A percentile compares a stretch with the other conserved stretches of the same genome.
phyloP scores from a whole-genome alignment of 2,329 filamentous ascomycete species.

The Nannizziopsis arthrosporioides region DNA sequence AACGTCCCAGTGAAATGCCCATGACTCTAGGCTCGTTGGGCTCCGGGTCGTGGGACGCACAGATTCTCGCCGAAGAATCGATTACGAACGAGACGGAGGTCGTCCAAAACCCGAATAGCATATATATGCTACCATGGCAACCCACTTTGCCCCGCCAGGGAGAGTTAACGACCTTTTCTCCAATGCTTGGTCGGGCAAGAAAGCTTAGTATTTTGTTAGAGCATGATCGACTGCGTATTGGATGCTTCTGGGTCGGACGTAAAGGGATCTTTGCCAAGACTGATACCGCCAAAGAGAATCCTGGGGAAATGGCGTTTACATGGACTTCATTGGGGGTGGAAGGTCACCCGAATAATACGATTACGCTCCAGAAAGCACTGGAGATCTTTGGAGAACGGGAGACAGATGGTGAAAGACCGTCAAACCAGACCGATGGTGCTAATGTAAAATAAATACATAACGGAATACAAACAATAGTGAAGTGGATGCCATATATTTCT shows the following conservation, averaged over 20 bases:
- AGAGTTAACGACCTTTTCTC: constrained; percentile 22
- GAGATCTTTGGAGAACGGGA: background rate
- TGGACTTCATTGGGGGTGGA: background rate
- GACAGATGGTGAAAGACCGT: background rate
- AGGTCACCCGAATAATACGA: background rate
- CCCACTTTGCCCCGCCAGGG: constrained; percentile 26
- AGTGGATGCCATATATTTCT: too few species aligned
- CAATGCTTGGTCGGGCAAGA: constrained; percentile 17
- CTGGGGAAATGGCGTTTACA: constrained; percentile 1
- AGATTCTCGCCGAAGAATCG: background rate
- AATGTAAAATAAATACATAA: background rate
- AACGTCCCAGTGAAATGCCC: background rate
- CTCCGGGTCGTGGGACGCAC: background rate
- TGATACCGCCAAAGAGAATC: background rate
- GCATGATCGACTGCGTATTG: constrained; percentile 20
- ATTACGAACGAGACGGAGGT: background rate
- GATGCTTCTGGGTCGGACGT: constrained; percentile 5
- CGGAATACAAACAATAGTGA: background rate
- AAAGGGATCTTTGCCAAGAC: background rate
- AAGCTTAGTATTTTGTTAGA: constrained; percentile 26
- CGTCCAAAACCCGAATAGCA: background rate
- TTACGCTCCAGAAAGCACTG: background rate
- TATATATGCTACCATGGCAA: constrained; percentile 11
- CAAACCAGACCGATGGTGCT: background rate
- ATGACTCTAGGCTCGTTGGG: background rate